phyloP scores from a whole-genome alignment of 352 stramenopile genomes.

The Phytophthora hybrid region DNA sequence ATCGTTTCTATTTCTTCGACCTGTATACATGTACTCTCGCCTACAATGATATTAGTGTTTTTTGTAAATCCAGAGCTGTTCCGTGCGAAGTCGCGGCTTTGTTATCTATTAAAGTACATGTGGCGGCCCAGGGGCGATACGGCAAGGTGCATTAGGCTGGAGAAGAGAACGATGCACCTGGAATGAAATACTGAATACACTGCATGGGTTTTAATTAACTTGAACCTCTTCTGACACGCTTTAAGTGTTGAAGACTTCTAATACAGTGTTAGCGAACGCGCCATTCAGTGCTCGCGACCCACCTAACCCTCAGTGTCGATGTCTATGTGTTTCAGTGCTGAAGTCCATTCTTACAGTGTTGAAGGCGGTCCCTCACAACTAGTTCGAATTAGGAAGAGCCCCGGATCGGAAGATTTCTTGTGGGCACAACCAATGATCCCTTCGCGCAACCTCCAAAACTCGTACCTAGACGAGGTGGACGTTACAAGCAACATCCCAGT shows the following conservation, averaged over 20 bases:
- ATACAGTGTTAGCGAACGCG: background rate
- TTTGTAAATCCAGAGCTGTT: too few species aligned
- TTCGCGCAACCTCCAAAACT: too few species aligned
- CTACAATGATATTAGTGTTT: too few species aligned
- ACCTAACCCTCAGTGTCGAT: background rate
- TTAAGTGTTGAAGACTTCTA: background rate
- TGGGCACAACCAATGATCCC: too few species aligned
- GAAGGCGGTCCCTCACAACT: background rate
- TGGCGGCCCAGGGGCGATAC: background rate
- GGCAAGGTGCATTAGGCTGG: background rate
- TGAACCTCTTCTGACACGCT: background rate
- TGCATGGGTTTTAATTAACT: background rate
- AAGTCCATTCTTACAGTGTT: background rate
- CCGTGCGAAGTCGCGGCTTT: too few species aligned
- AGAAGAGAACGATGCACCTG: background rate
- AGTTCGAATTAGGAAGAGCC: too few species aligned
- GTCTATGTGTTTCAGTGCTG: background rate
- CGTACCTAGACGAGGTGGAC: too few species aligned
- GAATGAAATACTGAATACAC: background rate
- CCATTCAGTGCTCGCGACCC: background rate
- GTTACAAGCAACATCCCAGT: too few species aligned
- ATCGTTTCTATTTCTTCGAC: too few species aligned
- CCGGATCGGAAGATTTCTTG: too few species aligned
- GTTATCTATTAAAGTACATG: too few species aligned
- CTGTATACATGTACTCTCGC: too few species aligned